phyloP scores from a whole-genome alignment of 2,329 filamentous ascomycete genomes.

The Sporothrix pallida region DNA sequence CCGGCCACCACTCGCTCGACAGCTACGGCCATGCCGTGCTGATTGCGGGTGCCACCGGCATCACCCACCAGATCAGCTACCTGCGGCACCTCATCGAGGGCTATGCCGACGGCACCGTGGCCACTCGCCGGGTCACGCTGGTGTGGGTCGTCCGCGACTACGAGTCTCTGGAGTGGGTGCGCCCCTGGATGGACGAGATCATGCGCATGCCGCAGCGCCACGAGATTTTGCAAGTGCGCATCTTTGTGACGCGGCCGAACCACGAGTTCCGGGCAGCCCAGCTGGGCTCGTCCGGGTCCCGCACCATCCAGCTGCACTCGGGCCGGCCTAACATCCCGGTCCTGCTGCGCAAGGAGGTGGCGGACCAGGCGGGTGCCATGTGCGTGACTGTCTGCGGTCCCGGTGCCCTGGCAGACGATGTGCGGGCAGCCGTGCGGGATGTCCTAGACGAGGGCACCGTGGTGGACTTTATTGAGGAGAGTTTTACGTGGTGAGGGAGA shows the following conservation, averaged over 20 bases:
- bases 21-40: constrained; percentile 93
- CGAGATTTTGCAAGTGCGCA: constrained; percentile 81
- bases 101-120: constrained; percentile 72
- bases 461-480: constrained; percentile 78
- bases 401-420: constrained; percentile 76
- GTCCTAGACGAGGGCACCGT: constrained; percentile 65
- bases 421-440: constrained; percentile 69
- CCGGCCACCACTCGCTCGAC: constrained; percentile 79
- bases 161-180: constrained; percentile 90
- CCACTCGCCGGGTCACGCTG: constrained; percentile 79
- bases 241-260: constrained; percentile 89
- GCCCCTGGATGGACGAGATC: constrained; percentile 79
- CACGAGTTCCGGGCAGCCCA: constrained; percentile 68
- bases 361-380: constrained; percentile 85
- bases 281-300: constrained; percentile 70
- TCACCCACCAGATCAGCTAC: constrained; percentile 93
- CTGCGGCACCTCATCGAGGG: constrained; percentile 76
- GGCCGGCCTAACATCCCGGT: constrained; percentile 83
- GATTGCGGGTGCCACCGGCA: constrained; percentile 90
- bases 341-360: constrained; percentile 80
- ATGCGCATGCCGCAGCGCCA: constrained; percentile 79
- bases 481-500: constrained; percentile 65
- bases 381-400: constrained; percentile 82
- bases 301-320: constrained; percentile 88
- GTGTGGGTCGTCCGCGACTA: constrained; percentile 93